A percentile compares a stretch with the other conserved stretches of the same genome.
Conservation (phyloP, 2,329 filamentous ascomycete species). For the Chrysosporium queenslandicum region DNA sequence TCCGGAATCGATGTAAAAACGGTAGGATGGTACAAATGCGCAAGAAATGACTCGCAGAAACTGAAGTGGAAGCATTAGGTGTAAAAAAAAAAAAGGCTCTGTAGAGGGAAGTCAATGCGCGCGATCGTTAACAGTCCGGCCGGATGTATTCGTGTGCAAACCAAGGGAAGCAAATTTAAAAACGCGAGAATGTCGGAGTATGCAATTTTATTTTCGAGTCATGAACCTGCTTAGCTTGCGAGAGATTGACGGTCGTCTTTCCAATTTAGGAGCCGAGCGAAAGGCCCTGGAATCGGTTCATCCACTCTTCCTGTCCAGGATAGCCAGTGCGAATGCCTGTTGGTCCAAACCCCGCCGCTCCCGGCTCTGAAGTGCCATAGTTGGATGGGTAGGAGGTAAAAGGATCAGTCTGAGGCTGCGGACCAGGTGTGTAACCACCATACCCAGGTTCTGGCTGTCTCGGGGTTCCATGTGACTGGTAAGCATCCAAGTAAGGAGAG, state of each 20-base stretch:
- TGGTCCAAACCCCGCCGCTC: constrained; percentile 25
- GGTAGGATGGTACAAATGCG: constrained; percentile 6
- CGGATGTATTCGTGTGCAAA: neutral
- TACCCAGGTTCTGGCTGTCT: constrained; percentile 28
- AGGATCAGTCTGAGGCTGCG: constrained; percentile 27
- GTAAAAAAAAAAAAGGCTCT: neutral
- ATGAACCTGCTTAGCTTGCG: neutral
- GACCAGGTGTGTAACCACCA: constrained; percentile 22
- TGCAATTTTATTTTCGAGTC: no score
- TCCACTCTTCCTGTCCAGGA: constrained; percentile 47
- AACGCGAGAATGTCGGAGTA: neutral
- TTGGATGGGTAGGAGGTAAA: constrained; percentile 28
- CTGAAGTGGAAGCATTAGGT: neutral
- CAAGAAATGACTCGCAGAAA: neutral
- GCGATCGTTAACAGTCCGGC: constrained; percentile 1
- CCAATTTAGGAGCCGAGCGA: constrained; percentile 54
- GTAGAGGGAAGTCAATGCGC: neutral
- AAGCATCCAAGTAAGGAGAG: constrained; percentile 30
- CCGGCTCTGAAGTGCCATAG: constrained; percentile 34
- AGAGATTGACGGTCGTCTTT: neutral
- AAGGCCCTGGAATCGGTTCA: constrained; percentile 56
- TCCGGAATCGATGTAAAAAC: constrained; percentile 8
- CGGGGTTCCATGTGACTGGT: constrained; percentile 28
- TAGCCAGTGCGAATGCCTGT: constrained; percentile 29
- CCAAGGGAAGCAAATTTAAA: neutral